phyloP scores from a whole-genome alignment of 148 eudicot species.

The Oxyria digyna region DNA sequence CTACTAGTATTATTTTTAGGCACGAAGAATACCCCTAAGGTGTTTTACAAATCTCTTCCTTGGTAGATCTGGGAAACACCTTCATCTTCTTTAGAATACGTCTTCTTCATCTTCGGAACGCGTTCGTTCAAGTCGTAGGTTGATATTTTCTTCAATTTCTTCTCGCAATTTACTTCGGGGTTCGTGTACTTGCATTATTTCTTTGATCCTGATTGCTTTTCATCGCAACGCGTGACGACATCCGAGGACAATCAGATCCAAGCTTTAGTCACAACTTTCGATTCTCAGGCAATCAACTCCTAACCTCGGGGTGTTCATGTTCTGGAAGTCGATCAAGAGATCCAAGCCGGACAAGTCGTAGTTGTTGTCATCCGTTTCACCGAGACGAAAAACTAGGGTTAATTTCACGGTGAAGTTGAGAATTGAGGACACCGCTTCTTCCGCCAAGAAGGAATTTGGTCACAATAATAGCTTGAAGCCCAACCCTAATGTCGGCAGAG shows the following conservation, averaged over 20 bases:
- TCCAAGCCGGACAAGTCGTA: constrained; percentile 5
- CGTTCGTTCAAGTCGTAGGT: too few species aligned
- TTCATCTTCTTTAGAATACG: too few species aligned
- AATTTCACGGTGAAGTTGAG: constrained; percentile 21
- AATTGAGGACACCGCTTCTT: constrained; percentile 24
- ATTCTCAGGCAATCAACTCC: constrained; percentile 25
- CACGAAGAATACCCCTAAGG: too few species aligned
- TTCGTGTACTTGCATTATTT: too few species aligned
- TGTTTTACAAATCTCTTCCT: too few species aligned
- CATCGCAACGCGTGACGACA: too few species aligned
- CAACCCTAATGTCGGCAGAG: not conserved
- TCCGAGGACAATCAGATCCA: not conserved
- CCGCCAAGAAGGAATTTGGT: constrained; percentile 13
- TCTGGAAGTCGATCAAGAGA: constrained; percentile 18
- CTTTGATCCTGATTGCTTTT: too few species aligned
- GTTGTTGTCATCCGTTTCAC: not conserved
- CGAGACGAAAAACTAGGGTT: not conserved
- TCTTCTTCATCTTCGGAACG: too few species aligned
- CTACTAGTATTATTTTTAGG: too few species aligned
- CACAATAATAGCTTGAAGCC: constrained; percentile 12
- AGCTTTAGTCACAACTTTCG: constrained; percentile 29
- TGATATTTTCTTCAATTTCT: too few species aligned
- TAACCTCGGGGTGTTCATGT: constrained; percentile 22
- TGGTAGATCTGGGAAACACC: too few species aligned
- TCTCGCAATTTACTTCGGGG: too few species aligned